Percentiles rank a stretch among this genome's conserved stretches.
Evolutionary conservation across 345 rosid species (phyloP).

Genomic region (Excoecaria agallocha): DNA sequence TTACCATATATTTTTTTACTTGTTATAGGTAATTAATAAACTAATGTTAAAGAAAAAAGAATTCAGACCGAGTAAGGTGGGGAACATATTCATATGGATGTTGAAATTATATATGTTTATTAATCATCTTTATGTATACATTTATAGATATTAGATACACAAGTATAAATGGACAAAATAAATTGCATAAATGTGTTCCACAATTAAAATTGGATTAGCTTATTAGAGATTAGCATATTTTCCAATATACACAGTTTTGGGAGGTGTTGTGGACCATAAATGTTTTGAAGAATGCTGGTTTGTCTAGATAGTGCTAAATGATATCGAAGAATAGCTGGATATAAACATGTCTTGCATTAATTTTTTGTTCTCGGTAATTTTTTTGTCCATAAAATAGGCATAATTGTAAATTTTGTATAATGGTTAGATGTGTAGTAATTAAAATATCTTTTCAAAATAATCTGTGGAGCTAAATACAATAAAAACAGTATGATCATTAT

Average conservation of each 20-base stretch:
- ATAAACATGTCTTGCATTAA: too few relatives aligned
- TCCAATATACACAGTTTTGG: slow-evolving; percentile 32
- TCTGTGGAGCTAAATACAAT: too few relatives aligned
- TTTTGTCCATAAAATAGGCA: too few relatives aligned
- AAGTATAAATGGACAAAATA: slow-evolving; percentile 18
- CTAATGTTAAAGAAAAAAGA: neutral
- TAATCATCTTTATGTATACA: neutral
- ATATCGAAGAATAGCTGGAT: too few relatives aligned
- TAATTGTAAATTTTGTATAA: too few relatives aligned
- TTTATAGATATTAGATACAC: neutral
- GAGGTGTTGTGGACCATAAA: slow-evolving; percentile 42
- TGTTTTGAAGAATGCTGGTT: slow-evolving; percentile 28
- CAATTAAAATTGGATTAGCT: slow-evolving; percentile 25
- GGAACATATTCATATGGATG: slow-evolving; percentile 65
- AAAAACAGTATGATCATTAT: too few relatives aligned
- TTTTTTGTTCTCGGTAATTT: too few relatives aligned
- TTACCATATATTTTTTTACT: too few relatives aligned
- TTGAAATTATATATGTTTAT: slow-evolving; percentile 28
- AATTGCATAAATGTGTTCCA: slow-evolving; percentile 42
- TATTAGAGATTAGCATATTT: slow-evolving; percentile 19
- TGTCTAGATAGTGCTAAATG: slow-evolving; percentile 42
- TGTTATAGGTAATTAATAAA: too few relatives aligned
- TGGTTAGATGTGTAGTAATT: too few relatives aligned
- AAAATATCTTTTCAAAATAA: too few relatives aligned
- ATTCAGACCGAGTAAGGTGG: slow-evolving; percentile 54